These are phyloP conservation scores for Xylaria castorea DNA, from an alignment of 495 filamentous ascomycete genomes.

Conservation along the genomic window DNA sequence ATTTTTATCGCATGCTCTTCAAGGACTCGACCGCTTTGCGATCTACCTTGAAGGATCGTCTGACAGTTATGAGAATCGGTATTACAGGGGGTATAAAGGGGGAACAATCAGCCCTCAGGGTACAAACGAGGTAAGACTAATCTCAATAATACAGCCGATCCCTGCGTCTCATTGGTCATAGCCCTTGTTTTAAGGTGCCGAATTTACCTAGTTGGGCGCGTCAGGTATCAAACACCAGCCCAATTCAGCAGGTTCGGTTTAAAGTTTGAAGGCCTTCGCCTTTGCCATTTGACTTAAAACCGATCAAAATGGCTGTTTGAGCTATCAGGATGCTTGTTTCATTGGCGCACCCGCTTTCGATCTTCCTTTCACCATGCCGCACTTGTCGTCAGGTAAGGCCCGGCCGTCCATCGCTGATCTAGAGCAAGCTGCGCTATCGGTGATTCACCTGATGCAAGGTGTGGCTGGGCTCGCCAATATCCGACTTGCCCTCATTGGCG, in stretches of 20 bases:
- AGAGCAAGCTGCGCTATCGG: conserved; percentile 25
- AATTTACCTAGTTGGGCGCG: conserved; percentile 27
- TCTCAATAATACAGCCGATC: conserved; percentile 21
- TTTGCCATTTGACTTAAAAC: conserved; percentile 22
- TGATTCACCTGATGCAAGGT: conserved; percentile 25
- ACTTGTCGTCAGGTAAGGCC: conserved; percentile 20
- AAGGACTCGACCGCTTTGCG: conserved; percentile 18
- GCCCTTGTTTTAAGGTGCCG: conserved; percentile 20
- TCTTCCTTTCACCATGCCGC: conserved; percentile 24
- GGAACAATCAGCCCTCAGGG: conserved; percentile 13
- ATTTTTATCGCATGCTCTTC: conserved; percentile 5
- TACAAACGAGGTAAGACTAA: conserved; percentile 26
- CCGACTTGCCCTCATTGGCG: conserved; percentile 24
- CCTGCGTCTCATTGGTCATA: conserved; percentile 24
- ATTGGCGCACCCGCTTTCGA: conserved; percentile 19
- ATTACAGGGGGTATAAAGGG: conserved; percentile 26
- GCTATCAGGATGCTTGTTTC: conserved; percentile 7
- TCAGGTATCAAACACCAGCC: conserved; percentile 28
- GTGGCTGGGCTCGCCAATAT: conserved; percentile 22
- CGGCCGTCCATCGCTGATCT: conserved; percentile 26
- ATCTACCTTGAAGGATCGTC: conserved; percentile 22
- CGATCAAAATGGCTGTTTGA: conserved; percentile 10
- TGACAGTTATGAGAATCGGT: conserved; percentile 17
- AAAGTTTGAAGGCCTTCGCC: background rate
- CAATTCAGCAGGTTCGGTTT: conserved; percentile 13